Evolutionary conservation across 1,284 basidiomycete genomes (phyloP).

Genomic region (Sphaerobolus stellatus): DNA sequence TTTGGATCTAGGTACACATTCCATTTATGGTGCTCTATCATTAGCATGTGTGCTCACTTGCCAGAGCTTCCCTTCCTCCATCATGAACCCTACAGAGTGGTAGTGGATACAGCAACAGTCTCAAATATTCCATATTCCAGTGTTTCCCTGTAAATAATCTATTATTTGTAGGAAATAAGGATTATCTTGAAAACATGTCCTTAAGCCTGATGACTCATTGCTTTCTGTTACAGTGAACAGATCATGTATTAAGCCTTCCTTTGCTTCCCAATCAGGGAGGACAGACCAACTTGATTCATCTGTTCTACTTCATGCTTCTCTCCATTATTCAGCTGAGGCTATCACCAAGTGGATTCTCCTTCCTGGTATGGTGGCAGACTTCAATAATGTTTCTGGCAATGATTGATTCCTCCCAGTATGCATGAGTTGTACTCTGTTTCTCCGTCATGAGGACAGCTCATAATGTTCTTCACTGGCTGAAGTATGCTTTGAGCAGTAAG

Average conservation of each 20-base stretch:
- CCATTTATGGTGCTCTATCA: constrained; percentile 2
- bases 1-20: constrained; percentile 14
- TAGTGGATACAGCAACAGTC: constrained; percentile 4
- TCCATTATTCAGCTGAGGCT: not conserved
- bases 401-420: constrained; percentile 1
- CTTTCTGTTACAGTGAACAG: constrained; percentile 3
- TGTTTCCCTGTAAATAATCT: not conserved
- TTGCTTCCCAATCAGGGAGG: constrained; percentile 10
- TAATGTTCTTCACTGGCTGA: constrained; percentile 19
- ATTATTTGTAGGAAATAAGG: constrained; percentile 6
- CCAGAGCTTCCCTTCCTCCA: constrained; percentile 14
- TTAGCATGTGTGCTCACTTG: constrained; percentile 3
- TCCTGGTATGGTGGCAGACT: constrained; percentile 13
- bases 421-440: not conserved
- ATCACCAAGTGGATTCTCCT: constrained; percentile 11
- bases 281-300: not conserved
- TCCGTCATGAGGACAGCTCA: constrained; percentile 15
- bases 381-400: constrained; percentile 8
- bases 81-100: not conserved
- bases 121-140: not conserved
- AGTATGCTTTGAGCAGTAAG: constrained; percentile 20
- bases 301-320: not conserved
- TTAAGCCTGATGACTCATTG: not conserved
- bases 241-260: constrained; percentile 6
- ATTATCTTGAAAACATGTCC: constrained; percentile 12